Percentiles rank a stretch among this genome's conserved stretches.
These are phyloP conservation scores for Clarkia xantiana DNA, from an alignment of 345 rosid species.

Conservation along the genomic window DNA sequence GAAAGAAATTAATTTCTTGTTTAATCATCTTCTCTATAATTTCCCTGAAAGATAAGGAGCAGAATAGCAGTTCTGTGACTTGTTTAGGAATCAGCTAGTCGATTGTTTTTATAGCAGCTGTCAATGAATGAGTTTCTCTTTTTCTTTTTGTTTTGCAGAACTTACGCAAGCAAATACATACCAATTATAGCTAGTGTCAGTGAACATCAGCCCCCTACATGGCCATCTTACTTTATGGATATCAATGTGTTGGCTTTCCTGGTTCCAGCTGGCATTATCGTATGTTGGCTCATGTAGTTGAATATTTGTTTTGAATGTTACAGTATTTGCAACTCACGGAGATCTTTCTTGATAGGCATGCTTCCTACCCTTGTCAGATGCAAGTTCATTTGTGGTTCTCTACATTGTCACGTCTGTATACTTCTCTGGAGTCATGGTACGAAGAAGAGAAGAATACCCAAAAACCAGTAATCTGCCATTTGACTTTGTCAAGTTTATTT, in stretches of 20 bases:
- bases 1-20: slow-evolving; percentile 14
- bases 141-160: slow-evolving; percentile 40
- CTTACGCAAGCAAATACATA: slow-evolving; percentile 94
- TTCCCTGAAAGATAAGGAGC: not conserved
- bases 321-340: not conserved
- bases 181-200: slow-evolving; percentile 99
- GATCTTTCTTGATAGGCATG: slow-evolving; percentile 52
- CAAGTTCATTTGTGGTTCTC: slow-evolving; percentile 78
- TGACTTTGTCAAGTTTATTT: not conserved
- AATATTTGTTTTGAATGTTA: not conserved
- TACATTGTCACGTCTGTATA: slow-evolving; percentile 84
- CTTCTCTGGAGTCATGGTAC: slow-evolving; percentile 99
- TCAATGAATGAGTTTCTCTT: slow-evolving; percentile 3
- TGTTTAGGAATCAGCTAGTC: no score
- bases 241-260: slow-evolving; percentile 97
- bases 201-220: slow-evolving; percentile 99
- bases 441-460: slow-evolving; percentile 2
- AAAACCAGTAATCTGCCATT: not conserved
- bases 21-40: not conserved
- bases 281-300: slow-evolving; percentile 25
- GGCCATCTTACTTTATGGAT: slow-evolving; percentile 99
- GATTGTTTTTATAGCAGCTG: not conserved
- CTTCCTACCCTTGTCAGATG: slow-evolving; percentile 86
- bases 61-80: not conserved
- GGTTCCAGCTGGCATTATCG: slow-evolving; percentile 99